Evolutionary conservation across 805 yeast genomes (phyloP), one percentile per base, ranked within the genome.

Genomic region (Zygotorulaspora danielsina): DNA sequence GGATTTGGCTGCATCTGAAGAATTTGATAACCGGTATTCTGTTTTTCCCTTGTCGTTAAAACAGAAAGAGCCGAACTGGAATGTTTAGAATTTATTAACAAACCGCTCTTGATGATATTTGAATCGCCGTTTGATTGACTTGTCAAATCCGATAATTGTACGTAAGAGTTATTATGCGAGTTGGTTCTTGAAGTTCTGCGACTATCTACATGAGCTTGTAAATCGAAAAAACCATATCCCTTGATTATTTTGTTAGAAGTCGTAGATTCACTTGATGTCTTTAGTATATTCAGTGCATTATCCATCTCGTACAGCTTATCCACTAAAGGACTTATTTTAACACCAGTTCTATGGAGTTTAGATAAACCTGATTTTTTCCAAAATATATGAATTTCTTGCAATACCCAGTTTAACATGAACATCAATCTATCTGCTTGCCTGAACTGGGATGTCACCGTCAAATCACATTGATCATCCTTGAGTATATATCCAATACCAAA

Each of bases 401-500:
- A 62, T 13, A 84, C 84, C 59, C 83, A 77, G 38, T 76, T 72
- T 46, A 88, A 66, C 35, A 95, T 86, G 45, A 79, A 79, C 56
- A 88, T 66, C 44, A 85, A 78, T 45, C 97, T 71, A 39, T 74
- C 73, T 2, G 95, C 88, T 63, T 88, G 96, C 44, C 96, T 72
- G 58, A 80, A 85, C 61, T 88, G 88, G 10, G 95, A 85, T 21
- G 90, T 81, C 15, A 86, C 76, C 30, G 95, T 84, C n/a, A 88
- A 71, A 20, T 84, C 79, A 25, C 87, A 81, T 28, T 78, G 77
- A 54, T 88, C 93, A 39, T 75, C 78, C 58, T 87, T 89, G 50
- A 88, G 80, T 46, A 87, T 85, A 57, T 88, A 88, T 2, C 96
- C 96, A 17, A 88, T 71, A n/a, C 96, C 96, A 62, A 82, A 87